A percentile compares a stretch with the other conserved stretches of the same genome.
Evolutionary conservation across 257 asterid species (phyloP).

Genomic region (Ballota nigra): DNA sequence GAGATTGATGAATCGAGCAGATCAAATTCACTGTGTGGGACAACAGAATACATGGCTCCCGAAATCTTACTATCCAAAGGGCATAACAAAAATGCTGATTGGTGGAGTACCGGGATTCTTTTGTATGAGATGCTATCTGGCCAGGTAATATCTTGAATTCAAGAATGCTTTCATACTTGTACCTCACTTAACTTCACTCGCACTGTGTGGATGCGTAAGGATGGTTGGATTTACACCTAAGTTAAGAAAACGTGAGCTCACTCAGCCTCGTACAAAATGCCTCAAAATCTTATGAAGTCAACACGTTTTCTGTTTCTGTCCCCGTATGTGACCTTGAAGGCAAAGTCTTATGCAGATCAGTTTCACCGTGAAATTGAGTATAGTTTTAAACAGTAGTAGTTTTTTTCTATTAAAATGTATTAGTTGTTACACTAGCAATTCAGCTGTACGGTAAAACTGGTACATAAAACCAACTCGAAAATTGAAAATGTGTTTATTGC

Average conservation of each 20-base stretch:
- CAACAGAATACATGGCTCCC: constrained; percentile 96
- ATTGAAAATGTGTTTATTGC: background rate
- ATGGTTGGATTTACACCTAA: no score
- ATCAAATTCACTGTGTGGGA: constrained; percentile 91
- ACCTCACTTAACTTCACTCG: no score
- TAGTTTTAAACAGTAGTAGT: background rate
- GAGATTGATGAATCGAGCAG: constrained; percentile 86
- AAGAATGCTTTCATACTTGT: no score
- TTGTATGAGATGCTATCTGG: constrained; percentile 89
- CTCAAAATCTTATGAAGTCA: background rate
- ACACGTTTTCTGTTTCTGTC: background rate
- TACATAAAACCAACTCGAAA: background rate
- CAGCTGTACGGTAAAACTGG: no score
- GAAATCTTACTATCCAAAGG: constrained; percentile 80
- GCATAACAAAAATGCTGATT: constrained; percentile 83
- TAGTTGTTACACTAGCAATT: background rate
- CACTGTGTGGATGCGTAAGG: no score
- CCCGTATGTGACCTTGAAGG: no score
- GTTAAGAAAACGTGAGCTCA: no score
- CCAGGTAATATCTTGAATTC: constrained; percentile 47
- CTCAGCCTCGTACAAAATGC: background rate
- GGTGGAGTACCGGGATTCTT: constrained; percentile 96
- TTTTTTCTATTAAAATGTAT: no score
- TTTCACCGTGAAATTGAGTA: background rate
- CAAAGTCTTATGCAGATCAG: no score